A percentile compares a stretch with the other conserved stretches of the same genome.
Conservation (phyloP, 441 rosid species). For the Brassica hybrid region DNA sequence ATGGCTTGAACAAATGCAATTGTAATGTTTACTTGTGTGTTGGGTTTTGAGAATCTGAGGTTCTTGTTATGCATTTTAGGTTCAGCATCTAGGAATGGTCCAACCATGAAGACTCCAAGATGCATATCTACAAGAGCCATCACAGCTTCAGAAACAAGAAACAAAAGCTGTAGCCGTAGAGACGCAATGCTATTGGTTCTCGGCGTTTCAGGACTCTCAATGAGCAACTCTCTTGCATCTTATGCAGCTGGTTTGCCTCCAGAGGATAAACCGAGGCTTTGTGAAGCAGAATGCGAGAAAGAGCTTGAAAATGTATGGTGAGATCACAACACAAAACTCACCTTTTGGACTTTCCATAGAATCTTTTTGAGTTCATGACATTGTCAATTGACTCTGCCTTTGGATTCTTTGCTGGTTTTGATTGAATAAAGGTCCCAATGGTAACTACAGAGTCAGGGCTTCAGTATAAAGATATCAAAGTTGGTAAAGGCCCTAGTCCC, state of each 20-base stretch:
- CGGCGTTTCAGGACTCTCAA: constrained; percentile 53
- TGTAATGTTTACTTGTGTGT: too few species aligned
- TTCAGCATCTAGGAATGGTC: constrained; percentile 37
- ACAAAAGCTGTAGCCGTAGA: constrained; percentile 51
- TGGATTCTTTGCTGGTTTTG: background rate
- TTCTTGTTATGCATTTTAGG: constrained; percentile 41
- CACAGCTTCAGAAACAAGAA: constrained; percentile 46
- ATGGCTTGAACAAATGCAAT: constrained; percentile 3
- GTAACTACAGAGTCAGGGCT: constrained; percentile 90
- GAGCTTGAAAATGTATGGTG: constrained; percentile 99
- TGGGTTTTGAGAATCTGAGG: constrained; percentile 17
- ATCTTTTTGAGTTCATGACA: background rate
- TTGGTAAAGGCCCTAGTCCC: constrained; percentile 85
- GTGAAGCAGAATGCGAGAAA: constrained; percentile 78
- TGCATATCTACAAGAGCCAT: constrained; percentile 34
- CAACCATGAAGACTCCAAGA: constrained; percentile 35
- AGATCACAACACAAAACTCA: constrained; percentile 47
- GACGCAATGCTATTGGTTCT: constrained; percentile 60
- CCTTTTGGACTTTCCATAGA: constrained; percentile 8
- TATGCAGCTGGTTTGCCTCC: constrained; percentile 83
- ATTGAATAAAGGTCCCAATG: constrained; percentile 69
- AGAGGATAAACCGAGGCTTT: constrained; percentile 74
- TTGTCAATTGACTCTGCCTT: too few species aligned
- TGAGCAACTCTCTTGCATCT: constrained; percentile 42
- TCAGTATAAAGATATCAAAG: constrained; percentile 89